phyloP scores from a whole-genome alignment of 1,284 basidiomycete genomes.

The Singerocomus rubriflavus region DNA sequence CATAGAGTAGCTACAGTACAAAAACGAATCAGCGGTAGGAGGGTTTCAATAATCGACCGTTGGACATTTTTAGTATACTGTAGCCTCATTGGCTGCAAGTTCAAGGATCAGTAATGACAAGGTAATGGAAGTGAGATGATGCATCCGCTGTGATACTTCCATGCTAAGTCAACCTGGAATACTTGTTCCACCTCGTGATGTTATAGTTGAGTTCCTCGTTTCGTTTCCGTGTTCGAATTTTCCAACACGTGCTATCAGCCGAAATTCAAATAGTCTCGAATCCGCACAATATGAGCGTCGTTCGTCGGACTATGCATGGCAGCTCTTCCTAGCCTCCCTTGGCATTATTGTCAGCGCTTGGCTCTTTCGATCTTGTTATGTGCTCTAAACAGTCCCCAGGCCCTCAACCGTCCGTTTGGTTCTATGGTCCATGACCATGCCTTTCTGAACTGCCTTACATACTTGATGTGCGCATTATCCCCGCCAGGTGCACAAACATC shows the following conservation, averaged over 20 bases:
- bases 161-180: no score
- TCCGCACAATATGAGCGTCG: conserved; percentile 52
- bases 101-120: no score
- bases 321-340: conserved; percentile 55
- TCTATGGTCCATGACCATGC: conserved; percentile 61
- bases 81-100: no score
- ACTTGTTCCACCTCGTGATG: conserved; percentile 75
- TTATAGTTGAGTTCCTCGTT: conserved; percentile 57
- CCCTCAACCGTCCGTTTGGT: conserved; percentile 63
- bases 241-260: conserved; percentile 40
- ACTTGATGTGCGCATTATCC: conserved; percentile 65
- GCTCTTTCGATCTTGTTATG: neutral
- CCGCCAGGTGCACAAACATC: conserved; percentile 66
- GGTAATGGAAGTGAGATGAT: no score
- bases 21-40: no score
- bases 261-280: conserved; percentile 64
- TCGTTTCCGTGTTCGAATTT: neutral
- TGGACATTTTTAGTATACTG: no score
- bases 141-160: no score
- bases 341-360: conserved; percentile 55
- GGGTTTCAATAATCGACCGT: no score
- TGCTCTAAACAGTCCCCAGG: conserved; percentile 33
- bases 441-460: conserved; percentile 65
- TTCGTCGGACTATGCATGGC: conserved; percentile 74
- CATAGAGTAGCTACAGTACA: no score